A percentile compares a stretch with the other conserved stretches of the same genome.
phyloP scores from a whole-genome alignment of 495 filamentous ascomycete genomes.

The Penicillium pulvis region DNA sequence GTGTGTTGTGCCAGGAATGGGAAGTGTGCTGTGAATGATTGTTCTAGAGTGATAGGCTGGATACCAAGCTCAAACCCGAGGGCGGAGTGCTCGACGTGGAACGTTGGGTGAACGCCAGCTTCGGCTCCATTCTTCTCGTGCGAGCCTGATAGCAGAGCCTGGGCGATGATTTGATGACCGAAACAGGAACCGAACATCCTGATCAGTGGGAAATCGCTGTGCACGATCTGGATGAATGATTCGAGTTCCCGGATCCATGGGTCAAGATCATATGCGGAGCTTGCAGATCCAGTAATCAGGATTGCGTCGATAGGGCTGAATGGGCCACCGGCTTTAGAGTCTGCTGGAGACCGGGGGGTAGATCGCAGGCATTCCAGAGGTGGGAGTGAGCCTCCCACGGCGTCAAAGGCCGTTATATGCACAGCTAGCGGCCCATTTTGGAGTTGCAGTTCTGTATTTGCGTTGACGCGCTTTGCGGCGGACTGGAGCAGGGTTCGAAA shows the following conservation, averaged over 20 bases:
- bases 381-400: slow-evolving; percentile 37
- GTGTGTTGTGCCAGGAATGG: slow-evolving; percentile 17
- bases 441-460: slow-evolving; percentile 11
- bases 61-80: slow-evolving; percentile 46
- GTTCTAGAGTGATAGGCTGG: slow-evolving; percentile 31
- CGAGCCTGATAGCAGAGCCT: slow-evolving; percentile 33
- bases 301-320: slow-evolving; percentile 38
- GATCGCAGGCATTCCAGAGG: slow-evolving; percentile 30
- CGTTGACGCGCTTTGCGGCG: slow-evolving; percentile 26
- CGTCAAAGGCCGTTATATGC: slow-evolving; percentile 43
- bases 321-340: slow-evolving; percentile 17
- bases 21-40: slow-evolving; percentile 32
- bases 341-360: slow-evolving; percentile 7
- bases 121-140: not conserved
- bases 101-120: not conserved
- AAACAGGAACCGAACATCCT: slow-evolving; percentile 53
- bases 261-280: slow-evolving; percentile 36
- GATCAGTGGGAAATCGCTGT: slow-evolving; percentile 41
- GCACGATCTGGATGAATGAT: slow-evolving; percentile 36
- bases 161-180: slow-evolving; percentile 50
- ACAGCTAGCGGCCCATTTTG: slow-evolving; percentile 23
- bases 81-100: slow-evolving; percentile 27
- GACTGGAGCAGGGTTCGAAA: slow-evolving; percentile 28
- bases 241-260: slow-evolving; percentile 39
- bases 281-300: slow-evolving; percentile 43